A percentile compares a stretch with the other conserved stretches of the same genome.
phyloP scores from a whole-genome alignment of 768 basidiomycete species.

The Myochromella boudieri region DNA sequence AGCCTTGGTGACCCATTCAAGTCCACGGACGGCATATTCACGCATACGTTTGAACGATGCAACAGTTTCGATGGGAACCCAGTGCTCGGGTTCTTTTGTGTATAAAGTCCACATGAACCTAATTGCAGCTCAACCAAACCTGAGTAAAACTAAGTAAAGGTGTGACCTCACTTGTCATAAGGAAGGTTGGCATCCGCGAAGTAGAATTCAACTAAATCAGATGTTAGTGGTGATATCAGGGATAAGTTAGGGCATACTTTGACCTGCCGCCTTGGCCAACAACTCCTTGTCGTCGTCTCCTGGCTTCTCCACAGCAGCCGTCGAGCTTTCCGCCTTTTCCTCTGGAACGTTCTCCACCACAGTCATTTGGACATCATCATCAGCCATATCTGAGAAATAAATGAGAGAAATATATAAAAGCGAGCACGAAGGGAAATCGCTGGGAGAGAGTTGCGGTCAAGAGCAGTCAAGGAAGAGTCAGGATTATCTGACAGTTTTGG shows the following conservation, averaged over 20 bases:
- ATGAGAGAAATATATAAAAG: conserved; percentile 20
- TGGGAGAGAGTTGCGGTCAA: not conserved
- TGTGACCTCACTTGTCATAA: conserved; percentile 65
- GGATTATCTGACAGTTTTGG: conserved; percentile 2
- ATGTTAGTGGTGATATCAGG: not conserved
- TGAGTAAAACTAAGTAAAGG: not conserved
- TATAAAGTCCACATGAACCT: conserved; percentile 97
- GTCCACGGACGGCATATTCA: conserved; percentile 59
- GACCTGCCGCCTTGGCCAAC: conserved; percentile 49
- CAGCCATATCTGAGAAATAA: conserved; percentile 26
- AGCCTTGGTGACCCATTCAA: conserved; percentile 70
- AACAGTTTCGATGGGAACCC: conserved; percentile 86
- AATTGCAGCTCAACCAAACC: not conserved
- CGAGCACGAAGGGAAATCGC: not conserved
- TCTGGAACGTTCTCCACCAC: conserved; percentile 15
- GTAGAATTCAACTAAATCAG: conserved; percentile 83
- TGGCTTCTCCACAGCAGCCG: conserved; percentile 19
- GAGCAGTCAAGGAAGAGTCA: conserved; percentile 8
- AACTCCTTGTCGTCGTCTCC: conserved; percentile 41
- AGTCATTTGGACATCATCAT: conserved; percentile 23
- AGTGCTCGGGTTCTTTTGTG: conserved; percentile 78
- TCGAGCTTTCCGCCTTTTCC: conserved; percentile 13
- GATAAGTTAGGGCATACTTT: conserved; percentile 47
- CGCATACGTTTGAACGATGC: conserved; percentile 96
- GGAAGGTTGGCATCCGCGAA: conserved; percentile 97